Percentiles rank a stretch among this genome's conserved stretches.
Conservation (phyloP, 2,329 filamentous ascomycete species). For the Aspergillus melleus region DNA sequence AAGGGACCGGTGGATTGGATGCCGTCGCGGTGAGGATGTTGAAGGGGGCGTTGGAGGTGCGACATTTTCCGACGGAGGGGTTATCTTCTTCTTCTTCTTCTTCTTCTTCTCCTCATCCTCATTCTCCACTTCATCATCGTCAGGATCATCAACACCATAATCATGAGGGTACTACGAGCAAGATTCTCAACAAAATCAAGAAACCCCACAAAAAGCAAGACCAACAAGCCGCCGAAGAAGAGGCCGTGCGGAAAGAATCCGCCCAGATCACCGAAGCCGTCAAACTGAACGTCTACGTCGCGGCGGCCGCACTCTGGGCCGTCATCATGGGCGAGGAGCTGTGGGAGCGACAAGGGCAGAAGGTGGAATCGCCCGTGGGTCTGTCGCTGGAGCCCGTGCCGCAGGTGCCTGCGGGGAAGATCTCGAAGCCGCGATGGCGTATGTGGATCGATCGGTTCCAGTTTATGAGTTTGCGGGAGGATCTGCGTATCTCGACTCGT, state of each 20-base stretch:
- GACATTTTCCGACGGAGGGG: neutral
- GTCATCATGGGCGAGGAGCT: slow-evolving; percentile 25
- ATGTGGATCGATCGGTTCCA: slow-evolving; percentile 18
- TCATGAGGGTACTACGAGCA: neutral
- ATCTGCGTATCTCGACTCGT: slow-evolving; percentile 17
- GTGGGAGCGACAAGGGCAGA: slow-evolving; percentile 12
- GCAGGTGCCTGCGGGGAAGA: neutral
- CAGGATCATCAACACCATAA: too few relatives aligned
- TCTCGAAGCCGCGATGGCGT: slow-evolving; percentile 15
- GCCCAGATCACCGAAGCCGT: neutral
- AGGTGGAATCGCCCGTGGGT: slow-evolving; percentile 1
- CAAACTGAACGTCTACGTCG: slow-evolving; percentile 9
- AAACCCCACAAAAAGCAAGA: neutral
- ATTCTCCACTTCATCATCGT: neutral
- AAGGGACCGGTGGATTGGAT: neutral
- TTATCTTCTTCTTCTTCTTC: neutral
- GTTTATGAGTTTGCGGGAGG: slow-evolving; percentile 18
- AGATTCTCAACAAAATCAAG: neutral
- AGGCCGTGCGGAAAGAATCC: neutral
- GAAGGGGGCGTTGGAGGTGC: slow-evolving; percentile 11
- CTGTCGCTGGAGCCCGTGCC: neutral
- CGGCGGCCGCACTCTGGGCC: slow-evolving; percentile 16
- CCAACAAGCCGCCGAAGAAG: neutral
- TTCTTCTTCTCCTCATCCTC: neutral
- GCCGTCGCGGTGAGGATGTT: slow-evolving; percentile 2